Conservation (phyloP, 768 basidiomycete species). For the Dacryopinax primogenitus region DNA sequence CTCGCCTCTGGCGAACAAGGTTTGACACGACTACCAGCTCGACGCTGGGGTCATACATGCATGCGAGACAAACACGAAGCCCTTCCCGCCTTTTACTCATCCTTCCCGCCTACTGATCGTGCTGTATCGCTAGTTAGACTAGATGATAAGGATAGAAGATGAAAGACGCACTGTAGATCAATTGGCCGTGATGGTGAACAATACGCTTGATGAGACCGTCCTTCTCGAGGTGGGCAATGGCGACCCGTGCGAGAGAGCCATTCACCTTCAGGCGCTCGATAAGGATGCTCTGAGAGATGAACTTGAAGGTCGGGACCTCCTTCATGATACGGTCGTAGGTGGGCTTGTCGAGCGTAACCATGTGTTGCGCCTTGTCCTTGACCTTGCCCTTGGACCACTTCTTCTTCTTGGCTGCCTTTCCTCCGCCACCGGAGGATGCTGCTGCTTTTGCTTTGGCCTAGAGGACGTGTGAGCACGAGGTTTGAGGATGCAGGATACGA, state of each 20-base stretch:
- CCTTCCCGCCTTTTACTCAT: not conserved
- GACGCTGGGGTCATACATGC: not conserved
- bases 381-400: constrained; percentile 99
- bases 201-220: constrained; percentile 91
- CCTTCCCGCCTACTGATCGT: constrained; percentile 8
- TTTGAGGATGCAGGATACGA: no score
- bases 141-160: constrained; percentile 11
- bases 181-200: constrained; percentile 86
- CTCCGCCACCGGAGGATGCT: constrained; percentile 50
- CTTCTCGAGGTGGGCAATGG: constrained; percentile 84
- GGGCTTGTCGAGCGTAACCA: constrained; percentile 86
- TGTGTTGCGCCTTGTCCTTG: constrained; percentile 99
- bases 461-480: not conserved
- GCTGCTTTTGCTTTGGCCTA: constrained; percentile 43
- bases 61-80: not conserved
- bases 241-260: constrained; percentile 82
- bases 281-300: constrained; percentile 95
- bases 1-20: not conserved
- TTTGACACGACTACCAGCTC: not conserved
- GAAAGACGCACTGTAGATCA: constrained; percentile 78
- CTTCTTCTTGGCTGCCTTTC: constrained; percentile 97
- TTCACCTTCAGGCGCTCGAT: constrained; percentile 97
- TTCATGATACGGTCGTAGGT: constrained; percentile 90
- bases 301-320: constrained; percentile 97
- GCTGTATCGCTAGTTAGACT: constrained; percentile 4